Evolutionary conservation across 2,329 filamentous ascomycete genomes (phyloP), one percentile per base, ranked within the genome.

Genomic region (Fusarium sp.): DNA sequence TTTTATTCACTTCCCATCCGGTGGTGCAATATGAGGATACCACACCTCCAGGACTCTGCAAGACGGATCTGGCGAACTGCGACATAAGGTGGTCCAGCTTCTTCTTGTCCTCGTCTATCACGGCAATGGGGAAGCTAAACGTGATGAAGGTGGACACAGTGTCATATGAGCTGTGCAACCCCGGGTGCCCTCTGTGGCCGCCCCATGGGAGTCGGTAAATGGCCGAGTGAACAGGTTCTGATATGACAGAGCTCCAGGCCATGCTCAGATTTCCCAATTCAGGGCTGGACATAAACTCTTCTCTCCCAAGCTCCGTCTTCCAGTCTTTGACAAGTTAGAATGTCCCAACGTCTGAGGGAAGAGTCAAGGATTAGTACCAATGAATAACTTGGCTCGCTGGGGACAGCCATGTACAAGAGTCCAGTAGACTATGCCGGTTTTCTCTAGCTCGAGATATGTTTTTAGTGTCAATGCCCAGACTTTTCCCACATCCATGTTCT

Each of bases 351-450:
- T 8, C 11, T 6, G 3, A 44, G 13, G 13, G 6, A 14, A 44
- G 13, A 14, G 6, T 44, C 6, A 16, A 36, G 33, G 14, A 4
- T 11, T 11, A 40, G n/a, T 23, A 65, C 63, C 63, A 6, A 65
- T 44, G 34, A 67, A 54, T 3, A 67, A 40, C 29, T 67, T 61
- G 11, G 65, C 64, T 9, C 57, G 38, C 1, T 42, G 33, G 7
- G 60, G 44, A 20, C 11, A 34, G 3, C 40, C 51, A n/a, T 64
- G 44, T 6, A 68, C 51, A 4, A 60, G 20, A 18, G 42, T 51
- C 59, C 65, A 67, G 55, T 61, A 60, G 29, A 67, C n/a, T 13
- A 34, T 68, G 10, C 60, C 60, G 8, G 64, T 68, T 16, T 63
- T 25, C 51, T 59, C 40, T 4, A 44, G 51, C 14, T 60, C 59